Evolutionary conservation across 768 basidiomycete genomes (phyloP).

Genomic region (Phanerochaete carnosa): DNA sequence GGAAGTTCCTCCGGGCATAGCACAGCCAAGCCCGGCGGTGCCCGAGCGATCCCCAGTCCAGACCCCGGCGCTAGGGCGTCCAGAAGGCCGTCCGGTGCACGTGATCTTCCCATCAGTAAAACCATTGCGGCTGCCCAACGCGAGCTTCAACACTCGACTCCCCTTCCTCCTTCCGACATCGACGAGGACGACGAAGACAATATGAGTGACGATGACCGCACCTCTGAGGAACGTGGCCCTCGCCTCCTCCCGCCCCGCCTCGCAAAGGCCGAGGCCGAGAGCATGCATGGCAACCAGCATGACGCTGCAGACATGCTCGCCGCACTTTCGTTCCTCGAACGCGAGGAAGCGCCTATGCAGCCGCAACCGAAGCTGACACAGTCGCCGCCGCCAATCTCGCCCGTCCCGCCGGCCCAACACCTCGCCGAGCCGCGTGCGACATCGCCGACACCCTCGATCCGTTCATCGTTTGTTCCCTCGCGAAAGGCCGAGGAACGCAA

Average conservation of each 20-base stretch:
- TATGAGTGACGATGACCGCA: slow-evolving; percentile 7
- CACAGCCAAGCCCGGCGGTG: slow-evolving; percentile 2
- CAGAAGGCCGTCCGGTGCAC: slow-evolving; percentile 82
- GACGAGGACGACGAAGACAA: slow-evolving; percentile 11
- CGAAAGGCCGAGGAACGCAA: slow-evolving; percentile 82
- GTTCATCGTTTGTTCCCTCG: slow-evolving; percentile 87
- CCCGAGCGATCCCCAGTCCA: slow-evolving; percentile 4
- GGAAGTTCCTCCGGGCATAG: slow-evolving; percentile 1
- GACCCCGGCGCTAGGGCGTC: slow-evolving; percentile 6
- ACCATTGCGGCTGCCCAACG: slow-evolving; percentile 7
- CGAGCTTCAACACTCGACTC: slow-evolving; percentile 3
- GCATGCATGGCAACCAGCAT: slow-evolving; percentile 18
- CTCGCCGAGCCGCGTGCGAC: slow-evolving; percentile 22
- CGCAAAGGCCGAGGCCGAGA: slow-evolving; percentile 9
- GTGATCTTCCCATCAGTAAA: slow-evolving; percentile 52
- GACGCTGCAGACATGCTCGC: slow-evolving; percentile 68
- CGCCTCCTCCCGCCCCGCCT: slow-evolving; percentile 10
- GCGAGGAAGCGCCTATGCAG: slow-evolving; percentile 32
- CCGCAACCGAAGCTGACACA: slow-evolving; percentile 26
- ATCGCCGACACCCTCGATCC: slow-evolving; percentile 41
- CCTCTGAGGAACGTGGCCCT: slow-evolving; percentile 8
- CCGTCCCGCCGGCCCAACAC: slow-evolving; percentile 23
- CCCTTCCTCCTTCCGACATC: slow-evolving; percentile 6
- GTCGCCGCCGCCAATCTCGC: slow-evolving; percentile 29
- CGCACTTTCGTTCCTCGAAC: slow-evolving; percentile 71